Base-by-base conservation (phyloP, 345 rosid genomes). In the Hibiscus syriacus region DNA sequence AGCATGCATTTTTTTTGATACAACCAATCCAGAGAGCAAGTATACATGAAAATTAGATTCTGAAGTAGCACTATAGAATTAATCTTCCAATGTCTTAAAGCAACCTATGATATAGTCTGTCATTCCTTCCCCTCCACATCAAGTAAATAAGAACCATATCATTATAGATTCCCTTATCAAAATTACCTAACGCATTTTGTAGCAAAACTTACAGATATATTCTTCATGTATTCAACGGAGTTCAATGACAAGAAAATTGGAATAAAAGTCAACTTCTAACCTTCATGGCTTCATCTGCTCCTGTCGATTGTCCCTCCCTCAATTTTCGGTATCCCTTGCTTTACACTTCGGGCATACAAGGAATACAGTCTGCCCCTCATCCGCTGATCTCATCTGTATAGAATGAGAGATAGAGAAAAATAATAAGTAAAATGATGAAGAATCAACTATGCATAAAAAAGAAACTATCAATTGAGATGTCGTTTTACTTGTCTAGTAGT, bases 361-460 rank as follows among this genome's bases (percentile, higher is more conserved):
- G 52, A 73, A 76, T 30, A 77, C 79, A 6, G 81, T 79, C 27
- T 77, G 81, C 25, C 87, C 87, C 71, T 83, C 87, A 68, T 80
- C 84, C 0, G 84, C 84, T 23, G 86, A 83, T 78, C 84, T 78
- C 72, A 70, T 74, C 84, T 83, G 83, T 29, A 50, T 2, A 39
- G 17, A 1, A 27, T 43, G n/a, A 29, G 38, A 69, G 34, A 52
- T 6, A 2, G 60, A 8, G 22, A 56, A 66, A 29, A 46, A 11
- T 27, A 10, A 23, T 19, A 23, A 41, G 55, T 56, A 59, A 16
- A n/a, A 9, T 52, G 32, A 52, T 7, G 22, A 38, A 16, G 13
- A 11, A 56, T 17, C 20, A 9, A 30, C 26, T 45, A 39, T 7
- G 19, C 27, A 17, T 53, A 32, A 7, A 62, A 16, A 39, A 49